Base-by-base conservation (phyloP, 257 asterid species). In the Fraxinus anomala region DNA sequence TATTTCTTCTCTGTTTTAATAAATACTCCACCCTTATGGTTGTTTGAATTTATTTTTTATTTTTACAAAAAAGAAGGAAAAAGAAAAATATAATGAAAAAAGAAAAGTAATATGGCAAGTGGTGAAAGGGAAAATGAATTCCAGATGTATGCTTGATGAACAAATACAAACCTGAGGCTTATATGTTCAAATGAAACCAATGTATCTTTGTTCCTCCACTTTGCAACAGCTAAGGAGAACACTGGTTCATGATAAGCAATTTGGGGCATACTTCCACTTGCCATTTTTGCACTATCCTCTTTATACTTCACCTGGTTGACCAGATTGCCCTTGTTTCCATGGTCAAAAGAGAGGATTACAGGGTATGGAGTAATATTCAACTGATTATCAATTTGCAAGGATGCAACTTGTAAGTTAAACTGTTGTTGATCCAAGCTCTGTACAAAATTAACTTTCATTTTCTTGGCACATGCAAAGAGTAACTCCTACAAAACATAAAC, bases 311-410 rank as follows among this genome's bases (percentile, higher is more conserved):
- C 82, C 85, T 83, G 91, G 77, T 81, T 85, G 65, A 79, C 84
- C 68, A 75, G 37, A 80, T 76, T 87, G 73, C 86, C 82, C 86
- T 85, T 89, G 85, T 76, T 85, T 79, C 85, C 90, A 78, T 77
- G 85, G 85, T 92, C 88, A 85, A 91, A 91, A 37, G 97, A 95
- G 77, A 95, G 82, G 78, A 95, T 87, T 69, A 95, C 97, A 69
- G 99, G 99, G 88, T 95, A 93, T 75, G 91, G 92, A 69, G 97
- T 88, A 78, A 86, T 79, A 30, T 81, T 86, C 70, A 91, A 84
- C 86, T 95, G 99, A 86, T 95, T 95, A 87, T 95, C 99, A 42
- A 95, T 88, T 86, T 95, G 98, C 85, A 95, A 87, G 44, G 89
- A 90, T 30, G 80, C 88, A 78, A 93, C 85, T 74, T 90, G 93